Evolutionary conservation across 805 yeast species (phyloP).

Genomic region (Kluyveromyces aestuarii): DNA sequence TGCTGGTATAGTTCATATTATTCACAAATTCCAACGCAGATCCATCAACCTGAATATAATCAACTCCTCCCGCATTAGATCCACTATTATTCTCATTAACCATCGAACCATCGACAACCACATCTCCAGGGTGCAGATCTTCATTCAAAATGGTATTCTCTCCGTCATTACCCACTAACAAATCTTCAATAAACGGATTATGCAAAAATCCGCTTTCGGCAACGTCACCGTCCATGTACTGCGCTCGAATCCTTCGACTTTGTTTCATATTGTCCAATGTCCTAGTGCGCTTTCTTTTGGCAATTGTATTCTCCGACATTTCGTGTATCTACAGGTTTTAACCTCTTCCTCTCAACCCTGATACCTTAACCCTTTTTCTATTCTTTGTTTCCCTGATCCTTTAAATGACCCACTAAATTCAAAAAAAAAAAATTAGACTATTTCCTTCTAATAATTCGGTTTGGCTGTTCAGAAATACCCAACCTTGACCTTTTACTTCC

Average conservation of each 20-base stretch:
- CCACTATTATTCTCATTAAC: constrained; percentile 19
- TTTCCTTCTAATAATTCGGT: no score
- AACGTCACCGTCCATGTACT: constrained; percentile 1
- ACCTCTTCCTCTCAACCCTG: no score
- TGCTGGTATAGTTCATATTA: constrained; percentile 11
- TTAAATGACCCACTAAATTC: no score
- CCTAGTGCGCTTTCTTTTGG: constrained; percentile 8
- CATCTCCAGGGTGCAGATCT: constrained; percentile 3
- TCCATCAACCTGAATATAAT: constrained; percentile 7
- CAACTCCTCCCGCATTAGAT: constrained; percentile 7
- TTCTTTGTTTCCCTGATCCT: no score
- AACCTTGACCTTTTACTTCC: no score
- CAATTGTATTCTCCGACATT: constrained; percentile 2
- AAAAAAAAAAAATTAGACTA: no score
- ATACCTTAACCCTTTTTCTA: no score
- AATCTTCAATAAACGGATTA: background rate
- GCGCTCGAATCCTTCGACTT: constrained; percentile 3
- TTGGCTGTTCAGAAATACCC: no score
- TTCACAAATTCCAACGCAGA: constrained; percentile 5
- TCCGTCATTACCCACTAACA: background rate
- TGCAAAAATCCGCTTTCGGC: background rate
- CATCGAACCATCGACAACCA: constrained; percentile 23
- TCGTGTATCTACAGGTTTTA: background rate
- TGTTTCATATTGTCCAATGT: constrained; percentile 3
- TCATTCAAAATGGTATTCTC: background rate